Conservation (phyloP, 2,329 filamentous ascomycete genomes). For the Trichoderma atrobrunneum region DNA sequence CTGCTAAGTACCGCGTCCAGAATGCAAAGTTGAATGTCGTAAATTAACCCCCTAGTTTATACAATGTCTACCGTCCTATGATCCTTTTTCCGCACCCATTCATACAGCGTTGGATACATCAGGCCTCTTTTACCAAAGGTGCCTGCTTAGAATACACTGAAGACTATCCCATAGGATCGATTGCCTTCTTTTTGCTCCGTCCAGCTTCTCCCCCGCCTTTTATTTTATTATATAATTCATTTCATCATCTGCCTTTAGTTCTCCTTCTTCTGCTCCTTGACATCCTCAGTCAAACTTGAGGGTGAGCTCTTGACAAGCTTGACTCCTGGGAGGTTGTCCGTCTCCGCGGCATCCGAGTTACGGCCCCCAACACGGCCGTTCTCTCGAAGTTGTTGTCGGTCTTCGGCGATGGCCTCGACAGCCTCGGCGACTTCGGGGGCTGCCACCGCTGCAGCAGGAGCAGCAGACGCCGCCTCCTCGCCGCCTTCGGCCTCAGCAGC, state of each 20-base stretch:
- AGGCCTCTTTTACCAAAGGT: neutral
- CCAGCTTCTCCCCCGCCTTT: neutral
- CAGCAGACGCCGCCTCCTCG: slow-evolving; percentile 16
- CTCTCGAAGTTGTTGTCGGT: slow-evolving; percentile 18
- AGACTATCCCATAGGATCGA: neutral
- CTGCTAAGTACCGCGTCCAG: too few relatives aligned
- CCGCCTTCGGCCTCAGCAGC: slow-evolving; percentile 28
- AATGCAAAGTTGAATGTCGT: slow-evolving; percentile 4
- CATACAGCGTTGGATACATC: slow-evolving; percentile 17
- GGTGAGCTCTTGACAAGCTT: slow-evolving; percentile 18
- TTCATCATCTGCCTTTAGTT: slow-evolving; percentile 5
- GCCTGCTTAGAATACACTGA: slow-evolving; percentile 18
- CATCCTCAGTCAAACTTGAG: slow-evolving; percentile 30
- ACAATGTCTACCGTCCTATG: slow-evolving; percentile 19
- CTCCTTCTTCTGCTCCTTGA: slow-evolving; percentile 26
- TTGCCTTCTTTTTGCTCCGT: slow-evolving; percentile 2
- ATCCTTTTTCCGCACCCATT: neutral
- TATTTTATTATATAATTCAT: neutral
- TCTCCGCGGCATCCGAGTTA: slow-evolving; percentile 19
- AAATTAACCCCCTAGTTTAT: neutral
- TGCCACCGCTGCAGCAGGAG: neutral
- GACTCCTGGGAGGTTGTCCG: slow-evolving; percentile 15
- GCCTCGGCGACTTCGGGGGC: slow-evolving; percentile 15
- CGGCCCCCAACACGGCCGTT: neutral
- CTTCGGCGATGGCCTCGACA: neutral